Conservation (phyloP, 331 rosid genomes). For the Telfairia occidentalis region DNA sequence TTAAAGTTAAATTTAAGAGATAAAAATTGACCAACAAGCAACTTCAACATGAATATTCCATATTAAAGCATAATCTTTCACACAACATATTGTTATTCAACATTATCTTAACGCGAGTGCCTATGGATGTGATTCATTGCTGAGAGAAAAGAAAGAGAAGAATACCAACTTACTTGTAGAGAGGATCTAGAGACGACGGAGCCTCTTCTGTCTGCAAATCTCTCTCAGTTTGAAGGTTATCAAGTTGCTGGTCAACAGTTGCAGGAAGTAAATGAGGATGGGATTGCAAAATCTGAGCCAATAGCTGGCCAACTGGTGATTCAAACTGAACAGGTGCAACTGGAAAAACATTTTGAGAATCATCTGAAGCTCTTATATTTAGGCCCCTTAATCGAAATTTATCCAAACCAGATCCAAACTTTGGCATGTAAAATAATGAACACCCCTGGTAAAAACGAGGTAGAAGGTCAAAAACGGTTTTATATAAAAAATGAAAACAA, state of each 20-base stretch:
- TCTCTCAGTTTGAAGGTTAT: conserved; percentile 61
- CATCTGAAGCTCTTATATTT: conserved; percentile 47
- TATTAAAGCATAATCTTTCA: background rate
- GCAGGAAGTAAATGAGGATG: conserved; percentile 88
- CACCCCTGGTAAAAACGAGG: conserved; percentile 28
- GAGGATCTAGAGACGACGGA: conserved; percentile 35
- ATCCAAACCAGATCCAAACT: conserved; percentile 32
- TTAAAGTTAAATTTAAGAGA: background rate
- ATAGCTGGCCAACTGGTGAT: conserved; percentile 83
- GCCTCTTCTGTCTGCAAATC: conserved; percentile 45
- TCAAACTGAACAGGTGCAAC: conserved; percentile 72
- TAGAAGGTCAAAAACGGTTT: background rate
- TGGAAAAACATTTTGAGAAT: conserved; percentile 48
- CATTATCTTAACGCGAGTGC: background rate
- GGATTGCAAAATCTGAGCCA: conserved; percentile 72
- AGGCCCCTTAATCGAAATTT: conserved; percentile 50
- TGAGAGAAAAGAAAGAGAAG: background rate
- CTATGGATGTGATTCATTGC: background rate
- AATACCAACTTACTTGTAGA: conserved; percentile 51
- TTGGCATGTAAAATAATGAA: conserved; percentile 45
- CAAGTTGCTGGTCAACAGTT: conserved; percentile 83
- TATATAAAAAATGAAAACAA: background rate
- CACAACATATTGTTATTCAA: background rate
- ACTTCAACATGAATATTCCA: background rate
- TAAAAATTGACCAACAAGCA: background rate